A percentile compares a stretch with the other conserved stretches of the same genome.
These are phyloP conservation scores for Wickerhamomyces sp. DNA, from an alignment of 1,139 yeast genomes.

Conservation along the genomic window DNA sequence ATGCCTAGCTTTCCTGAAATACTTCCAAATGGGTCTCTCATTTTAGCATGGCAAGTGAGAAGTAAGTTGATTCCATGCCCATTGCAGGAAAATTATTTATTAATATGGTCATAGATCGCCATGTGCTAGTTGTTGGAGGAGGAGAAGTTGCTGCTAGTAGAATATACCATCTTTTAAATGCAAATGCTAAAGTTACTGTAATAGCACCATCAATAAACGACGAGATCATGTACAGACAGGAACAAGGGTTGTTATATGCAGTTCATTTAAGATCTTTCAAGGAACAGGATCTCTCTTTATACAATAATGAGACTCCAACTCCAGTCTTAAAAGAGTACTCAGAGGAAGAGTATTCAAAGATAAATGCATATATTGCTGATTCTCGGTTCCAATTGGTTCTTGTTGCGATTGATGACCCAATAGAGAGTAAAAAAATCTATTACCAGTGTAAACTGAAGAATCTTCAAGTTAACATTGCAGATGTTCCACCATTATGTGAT, in stretches of 20 bases:
- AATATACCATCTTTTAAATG: slow-evolving; percentile 59
- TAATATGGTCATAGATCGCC: slow-evolving; percentile 26
- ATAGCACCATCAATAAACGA: slow-evolving; percentile 55
- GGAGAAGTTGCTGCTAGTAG: slow-evolving; percentile 81
- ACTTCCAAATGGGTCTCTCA: slow-evolving; percentile 47
- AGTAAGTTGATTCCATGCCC: too few species aligned
- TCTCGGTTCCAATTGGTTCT: slow-evolving; percentile 60
- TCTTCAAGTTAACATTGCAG: slow-evolving; percentile 79
- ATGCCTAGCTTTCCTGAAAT: slow-evolving; percentile 10
- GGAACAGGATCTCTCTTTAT: slow-evolving; percentile 45
- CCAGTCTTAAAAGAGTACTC: slow-evolving; percentile 14
- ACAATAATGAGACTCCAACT: slow-evolving; percentile 29
- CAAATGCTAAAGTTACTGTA: slow-evolving; percentile 68
- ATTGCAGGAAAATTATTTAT: too few species aligned
- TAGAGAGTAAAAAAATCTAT: slow-evolving; percentile 50
- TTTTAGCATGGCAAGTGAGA: slow-evolving; percentile 34
- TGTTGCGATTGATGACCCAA: slow-evolving; percentile 74
- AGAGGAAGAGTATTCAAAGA: slow-evolving; percentile 30
- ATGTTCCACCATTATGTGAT: slow-evolving; percentile 78
- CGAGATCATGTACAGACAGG: slow-evolving; percentile 32
- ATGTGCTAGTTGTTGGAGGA: slow-evolving; percentile 72
- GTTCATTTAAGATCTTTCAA: slow-evolving; percentile 40
- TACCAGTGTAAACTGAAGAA: slow-evolving; percentile 49
- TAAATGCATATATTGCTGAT: slow-evolving; percentile 33
- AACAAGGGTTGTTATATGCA: slow-evolving; percentile 39